These are phyloP conservation scores for Hirschfeldia incana DNA, from an alignment of 345 rosid genomes.

Conservation along the genomic window DNA sequence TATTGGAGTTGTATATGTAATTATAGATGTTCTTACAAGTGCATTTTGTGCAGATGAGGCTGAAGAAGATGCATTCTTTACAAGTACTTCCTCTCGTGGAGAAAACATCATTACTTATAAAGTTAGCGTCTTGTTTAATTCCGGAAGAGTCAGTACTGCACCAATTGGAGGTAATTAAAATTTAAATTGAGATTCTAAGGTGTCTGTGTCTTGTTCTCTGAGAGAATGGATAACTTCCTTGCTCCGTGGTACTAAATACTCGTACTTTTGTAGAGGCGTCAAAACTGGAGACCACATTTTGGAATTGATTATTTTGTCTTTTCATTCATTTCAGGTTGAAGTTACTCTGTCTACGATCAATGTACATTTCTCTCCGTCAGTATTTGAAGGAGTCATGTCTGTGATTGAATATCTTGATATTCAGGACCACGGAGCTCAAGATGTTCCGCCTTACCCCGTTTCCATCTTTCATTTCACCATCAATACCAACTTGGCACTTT, in stretches of 20 bases:
- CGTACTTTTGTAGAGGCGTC: slow-evolving; percentile 5
- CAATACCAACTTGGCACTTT: slow-evolving; percentile 49
- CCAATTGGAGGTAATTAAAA: slow-evolving; percentile 71
- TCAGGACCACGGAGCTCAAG: slow-evolving; percentile 42
- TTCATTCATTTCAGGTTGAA: slow-evolving; percentile 59
- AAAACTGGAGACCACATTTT: not conserved
- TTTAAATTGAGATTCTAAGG: slow-evolving; percentile 8
- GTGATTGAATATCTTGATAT: slow-evolving; percentile 53
- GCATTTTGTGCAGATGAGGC: slow-evolving; percentile 55
- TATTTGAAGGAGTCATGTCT: slow-evolving; percentile 52
- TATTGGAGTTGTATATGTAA: slow-evolving; percentile 19
- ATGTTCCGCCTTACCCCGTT: slow-evolving; percentile 31
- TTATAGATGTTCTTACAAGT: slow-evolving; percentile 20
- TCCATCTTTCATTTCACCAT: slow-evolving; percentile 47
- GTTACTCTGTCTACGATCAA: slow-evolving; percentile 42
- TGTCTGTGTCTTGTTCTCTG: slow-evolving; percentile 24
- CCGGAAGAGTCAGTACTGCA: slow-evolving; percentile 62
- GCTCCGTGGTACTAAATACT: not conserved
- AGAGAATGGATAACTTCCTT: slow-evolving; percentile 5
- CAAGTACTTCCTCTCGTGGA: slow-evolving; percentile 51
- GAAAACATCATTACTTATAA: slow-evolving; percentile 52
- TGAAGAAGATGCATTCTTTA: slow-evolving; percentile 44
- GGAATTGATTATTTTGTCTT: slow-evolving; percentile 15
- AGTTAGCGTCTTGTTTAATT: slow-evolving; percentile 57
- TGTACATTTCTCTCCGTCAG: slow-evolving; percentile 58